Evolutionary conservation across 768 basidiomycete species (phyloP), one percentile per base, ranked within the genome.

Genomic region (Tylopilus rubrobrunneus): DNA sequence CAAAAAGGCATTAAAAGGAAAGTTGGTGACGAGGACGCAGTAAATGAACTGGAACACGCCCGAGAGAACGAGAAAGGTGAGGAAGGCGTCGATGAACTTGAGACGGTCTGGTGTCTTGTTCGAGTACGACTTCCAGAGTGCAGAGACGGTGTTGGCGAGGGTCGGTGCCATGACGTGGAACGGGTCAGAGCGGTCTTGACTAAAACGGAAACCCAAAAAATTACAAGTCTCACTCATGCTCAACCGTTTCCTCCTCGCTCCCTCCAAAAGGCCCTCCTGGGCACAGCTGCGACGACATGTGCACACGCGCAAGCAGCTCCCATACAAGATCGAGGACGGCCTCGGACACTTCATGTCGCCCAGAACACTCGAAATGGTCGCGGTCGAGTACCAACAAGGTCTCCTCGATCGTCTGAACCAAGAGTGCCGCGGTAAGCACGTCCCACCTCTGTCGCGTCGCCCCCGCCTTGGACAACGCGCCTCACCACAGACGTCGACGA

Each of bases 1-100:
- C 62, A 98, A 72, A 74, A 99, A 99, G 37, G 97, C 93, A 62
- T 99, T 98, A 78, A 95, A 98, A 23, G 97, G 97, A 73, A 85
- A 98, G 74, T 85, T 89, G 53, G 93, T 93, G 57, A 99, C 79
- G 60, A 92, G 77, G 29, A 96, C 73, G 74, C 96, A 93, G 75
- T 98, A 98, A 10, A 81, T 73, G 74, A 99, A 98, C 69, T 98
- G 95, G 43, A 84, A 67, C 54, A 95, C 79, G 62, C 97, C 97
- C 2, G 90, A 89, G 44, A 96, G 78, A 76, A 98, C 85, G 63
- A 96, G 80, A 78, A 96, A 97, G 56, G 89, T 73, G 58, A 98
- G 80, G 78, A 98, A 98, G 8, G 84, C 74, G 75, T 99, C 97
- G 67, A 98, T 85, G 72, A 95, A 85, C 76, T 98, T 96, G 63